Evolutionary conservation across 306 rosid genomes (phyloP).

Genomic region (Cucumis hystrix): DNA sequence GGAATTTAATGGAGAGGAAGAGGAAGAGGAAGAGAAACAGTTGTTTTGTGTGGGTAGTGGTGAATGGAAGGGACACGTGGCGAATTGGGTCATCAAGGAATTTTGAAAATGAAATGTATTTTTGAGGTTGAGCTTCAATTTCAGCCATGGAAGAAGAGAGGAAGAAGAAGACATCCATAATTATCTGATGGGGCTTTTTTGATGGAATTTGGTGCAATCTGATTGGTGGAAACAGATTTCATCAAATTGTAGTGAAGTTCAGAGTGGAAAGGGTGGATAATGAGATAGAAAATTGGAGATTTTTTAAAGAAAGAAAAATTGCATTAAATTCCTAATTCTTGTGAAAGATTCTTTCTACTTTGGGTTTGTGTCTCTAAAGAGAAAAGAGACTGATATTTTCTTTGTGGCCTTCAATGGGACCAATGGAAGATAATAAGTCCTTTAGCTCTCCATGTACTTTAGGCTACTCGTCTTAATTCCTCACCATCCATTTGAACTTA

Average conservation of each 20-base stretch:
- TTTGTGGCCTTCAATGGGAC: neutral
- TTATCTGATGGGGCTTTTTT: constrained; percentile 24
- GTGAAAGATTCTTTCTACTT: constrained; percentile 4
- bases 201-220: constrained; percentile 54
- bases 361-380: constrained; percentile 3
- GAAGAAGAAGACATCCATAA: neutral
- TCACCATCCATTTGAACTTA: neutral
- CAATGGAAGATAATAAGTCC: neutral
- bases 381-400: constrained; percentile 20
- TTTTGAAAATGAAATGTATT: neutral
- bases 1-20: neutral
- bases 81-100: constrained; percentile 10
- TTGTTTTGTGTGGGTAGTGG: constrained; percentile 30
- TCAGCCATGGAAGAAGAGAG: constrained; percentile 8
- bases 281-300: constrained; percentile 27
- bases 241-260: neutral
- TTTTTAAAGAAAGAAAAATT: neutral
- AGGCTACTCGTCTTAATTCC: neutral
- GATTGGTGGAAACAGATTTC: constrained; percentile 67
- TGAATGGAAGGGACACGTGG: constrained; percentile 42
- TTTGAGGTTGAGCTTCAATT: constrained; percentile 25
- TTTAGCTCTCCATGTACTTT: neutral
- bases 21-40: constrained; percentile 14
- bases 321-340: neutral
- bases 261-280: constrained; percentile 24